Percentiles rank a stretch among this genome's conserved stretches.
Conservation (phyloP, 2,329 filamentous ascomycete species). For the Camptophora hylomeconis region DNA sequence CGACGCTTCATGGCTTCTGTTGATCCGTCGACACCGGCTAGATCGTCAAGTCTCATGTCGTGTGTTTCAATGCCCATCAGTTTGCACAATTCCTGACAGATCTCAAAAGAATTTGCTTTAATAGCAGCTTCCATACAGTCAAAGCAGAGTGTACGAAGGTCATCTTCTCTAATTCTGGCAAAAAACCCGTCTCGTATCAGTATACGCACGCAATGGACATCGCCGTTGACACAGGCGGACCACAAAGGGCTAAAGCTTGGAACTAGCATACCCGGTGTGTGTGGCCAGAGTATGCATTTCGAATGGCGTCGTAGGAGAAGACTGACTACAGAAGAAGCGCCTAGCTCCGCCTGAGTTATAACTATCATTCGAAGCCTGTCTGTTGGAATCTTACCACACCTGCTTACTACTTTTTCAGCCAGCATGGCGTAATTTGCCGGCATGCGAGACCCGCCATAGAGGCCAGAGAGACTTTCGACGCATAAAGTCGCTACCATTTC, state of each 20-base stretch:
- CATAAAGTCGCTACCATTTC: background rate
- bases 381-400: background rate
- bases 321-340: background rate
- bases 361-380: background rate
- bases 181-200: background rate
- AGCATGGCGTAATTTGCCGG: background rate
- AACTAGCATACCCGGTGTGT: background rate
- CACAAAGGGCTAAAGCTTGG: background rate
- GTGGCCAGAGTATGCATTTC: background rate
- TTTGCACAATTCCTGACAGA: background rate
- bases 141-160: background rate
- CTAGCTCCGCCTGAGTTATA: background rate
- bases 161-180: background rate
- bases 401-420: background rate
- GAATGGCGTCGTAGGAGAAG: background rate
- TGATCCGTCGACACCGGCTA: background rate
- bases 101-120: conserved; percentile 1
- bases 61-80: background rate
- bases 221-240: conserved; percentile 1
- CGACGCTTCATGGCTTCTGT: background rate
- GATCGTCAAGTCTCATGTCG: background rate
- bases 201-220: background rate
- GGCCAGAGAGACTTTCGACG: background rate
- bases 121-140: background rate
- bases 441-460: background rate